These are phyloP conservation scores for Sphaerulina vaccinii DNA, from an alignment of 2,329 filamentous ascomycete species.

Conservation along the genomic window DNA sequence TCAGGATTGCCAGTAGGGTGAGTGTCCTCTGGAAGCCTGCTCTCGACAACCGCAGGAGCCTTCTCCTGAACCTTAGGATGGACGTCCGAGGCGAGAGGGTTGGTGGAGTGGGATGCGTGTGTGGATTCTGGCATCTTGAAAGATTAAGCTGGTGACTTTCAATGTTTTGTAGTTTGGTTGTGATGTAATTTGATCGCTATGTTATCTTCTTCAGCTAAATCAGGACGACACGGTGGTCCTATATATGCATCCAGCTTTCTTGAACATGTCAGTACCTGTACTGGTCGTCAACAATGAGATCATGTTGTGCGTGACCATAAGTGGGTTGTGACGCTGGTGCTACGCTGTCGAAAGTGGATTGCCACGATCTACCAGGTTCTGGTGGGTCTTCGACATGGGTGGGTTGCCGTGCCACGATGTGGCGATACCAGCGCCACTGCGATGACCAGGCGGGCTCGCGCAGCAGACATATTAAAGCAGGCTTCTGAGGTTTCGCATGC, in stretches of 20 bases:
- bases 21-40: conserved; percentile 7
- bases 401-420: no score
- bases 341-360: not conserved
- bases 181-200: not conserved
- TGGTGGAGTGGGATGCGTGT: conserved; percentile 10
- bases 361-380: not conserved
- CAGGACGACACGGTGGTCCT: no score
- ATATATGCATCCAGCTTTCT: not conserved
- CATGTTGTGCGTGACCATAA: not conserved
- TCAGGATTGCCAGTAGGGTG: conserved; percentile 16
- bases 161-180: not conserved
- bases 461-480: no score
- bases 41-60: conserved; percentile 7
- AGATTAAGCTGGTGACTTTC: not conserved
- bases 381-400: not conserved
- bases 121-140: conserved; percentile 12
- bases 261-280: not conserved
- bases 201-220: no score
- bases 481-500: no score
- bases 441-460: no score
- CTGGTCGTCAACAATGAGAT: not conserved
- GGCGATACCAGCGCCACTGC: no score
- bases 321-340: not conserved
- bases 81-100: conserved; percentile 7
- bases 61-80: conserved; percentile 14